Conservation (phyloP, 1,284 basidiomycete species). For the Tylopilus sp. region DNA sequence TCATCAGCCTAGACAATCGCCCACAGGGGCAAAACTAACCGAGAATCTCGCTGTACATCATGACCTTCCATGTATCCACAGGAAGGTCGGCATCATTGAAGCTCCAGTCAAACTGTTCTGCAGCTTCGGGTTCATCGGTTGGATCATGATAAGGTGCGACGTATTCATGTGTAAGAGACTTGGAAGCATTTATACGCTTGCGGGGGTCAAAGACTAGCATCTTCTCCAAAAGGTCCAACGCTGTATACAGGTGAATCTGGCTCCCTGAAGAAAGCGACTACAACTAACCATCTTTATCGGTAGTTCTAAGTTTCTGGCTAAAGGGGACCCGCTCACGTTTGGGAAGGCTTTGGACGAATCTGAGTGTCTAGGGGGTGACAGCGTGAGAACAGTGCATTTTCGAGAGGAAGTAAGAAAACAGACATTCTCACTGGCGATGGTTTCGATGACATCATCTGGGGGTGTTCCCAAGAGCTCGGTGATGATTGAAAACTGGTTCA, state of each 20-base stretch:
- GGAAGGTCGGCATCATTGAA: slow-evolving; percentile 99
- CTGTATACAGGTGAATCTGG: slow-evolving; percentile 52
- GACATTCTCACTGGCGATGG: slow-evolving; percentile 98
- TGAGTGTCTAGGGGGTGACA: slow-evolving; percentile 80
- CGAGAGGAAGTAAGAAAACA: slow-evolving; percentile 36
- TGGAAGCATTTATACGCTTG: slow-evolving; percentile 94
- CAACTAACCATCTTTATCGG: slow-evolving; percentile 83
- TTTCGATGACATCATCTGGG: slow-evolving; percentile 99
- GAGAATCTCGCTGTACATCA: slow-evolving; percentile 98
- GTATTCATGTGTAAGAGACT: slow-evolving; percentile 94
- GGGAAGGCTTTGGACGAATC: slow-evolving; percentile 97
- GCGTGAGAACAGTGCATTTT: slow-evolving; percentile 25
- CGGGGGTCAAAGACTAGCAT: slow-evolving; percentile 99
- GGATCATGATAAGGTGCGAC: slow-evolving; percentile 99
- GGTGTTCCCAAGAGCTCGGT: slow-evolving; percentile 98
- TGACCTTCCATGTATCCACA: slow-evolving; percentile 99
- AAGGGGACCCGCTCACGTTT: slow-evolving; percentile 98
- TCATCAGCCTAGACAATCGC: slow-evolving; percentile 15
- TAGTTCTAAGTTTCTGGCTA: slow-evolving; percentile 91
- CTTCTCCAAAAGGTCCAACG: slow-evolving; percentile 96
- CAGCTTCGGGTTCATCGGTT: slow-evolving; percentile 95
- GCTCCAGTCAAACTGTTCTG: slow-evolving; percentile 98
- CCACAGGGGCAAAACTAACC: slow-evolving; percentile 61
- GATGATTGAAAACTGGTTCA: slow-evolving; percentile 99
- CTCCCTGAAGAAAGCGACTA: slow-evolving; percentile 2